Base-by-base conservation (phyloP, 2,329 filamentous ascomycete species). In the Aspergillus ochraceus region DNA sequence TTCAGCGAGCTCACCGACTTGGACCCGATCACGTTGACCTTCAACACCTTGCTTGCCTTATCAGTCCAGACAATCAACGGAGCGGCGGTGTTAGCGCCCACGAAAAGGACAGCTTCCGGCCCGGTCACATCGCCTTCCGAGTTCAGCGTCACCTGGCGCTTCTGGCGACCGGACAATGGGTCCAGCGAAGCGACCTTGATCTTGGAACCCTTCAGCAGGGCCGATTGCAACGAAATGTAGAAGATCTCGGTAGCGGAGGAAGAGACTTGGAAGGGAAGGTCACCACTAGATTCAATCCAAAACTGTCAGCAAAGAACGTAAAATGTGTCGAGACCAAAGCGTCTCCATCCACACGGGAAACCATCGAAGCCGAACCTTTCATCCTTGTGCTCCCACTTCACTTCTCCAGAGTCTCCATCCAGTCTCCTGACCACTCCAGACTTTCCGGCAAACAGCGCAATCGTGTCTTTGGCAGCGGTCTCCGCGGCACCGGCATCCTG, bases 381-480 rank as follows among this genome's bases (percentile, higher is more conserved):
- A 69, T 92, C 89, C 65, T 83, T 84, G 71, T 87, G 88, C 71
- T 92, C 89, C 94, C 95, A 98, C 49, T 90, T 86, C 1, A 90
- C 83, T 45, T 82, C 82, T 26, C 95, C 94, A 49, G 88, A 86
- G 32, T 82, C 81, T 0, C 90, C 91, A 69, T 91, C 86, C 64
- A 98, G 77, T 60, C 91, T 86, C 71, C 88, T 86, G 58, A 96
- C 81, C 52, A 82, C 80, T 32, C 86, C 87, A 59, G 75, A 61
- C 54, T 75, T 72, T 39, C 87, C 83, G 62, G 82, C 81, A 59
- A 85, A 86, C 30, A 97, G 79, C 22, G 86, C 86, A 67, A 96
- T 77, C 11, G 91, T 84, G 72, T 96, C 91, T 75, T 74, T 67
- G 70, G 53, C 74, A 66, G 64, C 74, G 67, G 64, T 82, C 78